Evolutionary conservation across 805 yeast species (phyloP).

Genomic region (Peterozyma xylosa): DNA sequence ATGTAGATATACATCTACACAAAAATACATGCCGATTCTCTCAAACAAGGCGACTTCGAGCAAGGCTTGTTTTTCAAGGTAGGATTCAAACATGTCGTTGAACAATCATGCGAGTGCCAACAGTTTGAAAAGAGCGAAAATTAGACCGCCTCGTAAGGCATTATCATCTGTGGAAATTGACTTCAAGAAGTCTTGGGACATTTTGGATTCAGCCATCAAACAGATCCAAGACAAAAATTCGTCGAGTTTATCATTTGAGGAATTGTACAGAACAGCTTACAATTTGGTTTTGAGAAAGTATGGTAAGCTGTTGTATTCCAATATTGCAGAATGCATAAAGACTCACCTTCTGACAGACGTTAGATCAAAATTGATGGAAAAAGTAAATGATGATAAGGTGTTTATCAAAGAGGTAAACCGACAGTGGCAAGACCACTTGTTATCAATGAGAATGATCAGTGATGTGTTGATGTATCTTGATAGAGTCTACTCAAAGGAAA

Average conservation of each 20-base stretch:
- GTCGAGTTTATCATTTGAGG: conserved; percentile 71
- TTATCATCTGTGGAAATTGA: conserved; percentile 31
- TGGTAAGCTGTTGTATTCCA: conserved; percentile 59
- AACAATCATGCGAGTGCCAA: neutral
- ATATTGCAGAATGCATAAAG: conserved; percentile 42
- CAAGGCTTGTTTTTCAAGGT: no score
- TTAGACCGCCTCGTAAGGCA: conserved; percentile 57
- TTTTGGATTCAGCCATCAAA: conserved; percentile 56
- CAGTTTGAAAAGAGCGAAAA: conserved; percentile 38
- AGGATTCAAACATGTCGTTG: no score
- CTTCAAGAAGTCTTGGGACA: conserved; percentile 61
- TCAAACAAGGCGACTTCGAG: no score
- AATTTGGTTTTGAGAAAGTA: conserved; percentile 63
- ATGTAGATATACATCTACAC: no score
- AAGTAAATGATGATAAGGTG: conserved; percentile 11
- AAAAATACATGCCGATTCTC: no score
- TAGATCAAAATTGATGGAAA: conserved; percentile 10
- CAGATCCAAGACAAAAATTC: conserved; percentile 72
- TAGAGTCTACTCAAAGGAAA: conserved; percentile 72
- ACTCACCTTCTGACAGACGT: conserved; percentile 32
- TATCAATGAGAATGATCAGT: conserved; percentile 69
- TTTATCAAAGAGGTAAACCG: conserved; percentile 24
- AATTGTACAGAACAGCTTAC: conserved; percentile 73
- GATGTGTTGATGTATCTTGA: conserved; percentile 85
- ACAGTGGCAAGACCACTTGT: conserved; percentile 68